Conservation (phyloP, 2,329 filamentous ascomycete species). For the Beauveria australis region DNA sequence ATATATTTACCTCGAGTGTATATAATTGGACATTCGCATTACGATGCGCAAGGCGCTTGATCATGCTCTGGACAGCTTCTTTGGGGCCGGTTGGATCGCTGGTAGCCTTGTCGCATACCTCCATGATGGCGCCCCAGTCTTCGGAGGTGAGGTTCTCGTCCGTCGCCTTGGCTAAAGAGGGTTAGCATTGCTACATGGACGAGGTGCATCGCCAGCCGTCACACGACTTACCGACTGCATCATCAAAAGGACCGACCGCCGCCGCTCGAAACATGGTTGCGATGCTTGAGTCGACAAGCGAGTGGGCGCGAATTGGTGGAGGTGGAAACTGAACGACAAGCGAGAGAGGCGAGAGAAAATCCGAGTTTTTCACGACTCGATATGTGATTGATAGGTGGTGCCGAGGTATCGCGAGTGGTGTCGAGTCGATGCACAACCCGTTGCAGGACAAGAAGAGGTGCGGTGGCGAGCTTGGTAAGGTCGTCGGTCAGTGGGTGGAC, state of each 20-base stretch:
- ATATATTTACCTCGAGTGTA: slow-evolving; percentile 63
- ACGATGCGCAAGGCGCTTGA: slow-evolving; percentile 83
- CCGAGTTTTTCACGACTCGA: not conserved
- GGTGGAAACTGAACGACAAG: not conserved
- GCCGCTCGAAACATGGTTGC: slow-evolving; percentile 50
- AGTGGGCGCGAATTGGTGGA: not conserved
- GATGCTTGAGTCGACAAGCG: slow-evolving; percentile 13
- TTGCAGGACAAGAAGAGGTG: not conserved
- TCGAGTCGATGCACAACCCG: slow-evolving; percentile 1
- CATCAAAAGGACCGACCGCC: slow-evolving; percentile 50
- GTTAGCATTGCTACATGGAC: slow-evolving; percentile 13
- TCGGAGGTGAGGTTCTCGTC: slow-evolving; percentile 94
- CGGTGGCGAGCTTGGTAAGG: slow-evolving; percentile 10
- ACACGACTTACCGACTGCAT: slow-evolving; percentile 45
- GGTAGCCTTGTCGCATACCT: slow-evolving; percentile 53
- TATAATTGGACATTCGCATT: slow-evolving; percentile 96
- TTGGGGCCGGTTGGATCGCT: slow-evolving; percentile 56
- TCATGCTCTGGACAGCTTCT: slow-evolving; percentile 81
- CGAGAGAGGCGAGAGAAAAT: not conserved
- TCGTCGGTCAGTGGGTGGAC: not conserved
- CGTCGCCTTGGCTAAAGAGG: slow-evolving; percentile 60
- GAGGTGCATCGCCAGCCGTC: not conserved
- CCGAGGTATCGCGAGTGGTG: not conserved
- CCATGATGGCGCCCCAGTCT: slow-evolving; percentile 58
- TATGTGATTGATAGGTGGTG: not conserved